Evolutionary conservation across 208 protist species (phyloP).

Genomic region (Crithidia brevicula): DNA sequence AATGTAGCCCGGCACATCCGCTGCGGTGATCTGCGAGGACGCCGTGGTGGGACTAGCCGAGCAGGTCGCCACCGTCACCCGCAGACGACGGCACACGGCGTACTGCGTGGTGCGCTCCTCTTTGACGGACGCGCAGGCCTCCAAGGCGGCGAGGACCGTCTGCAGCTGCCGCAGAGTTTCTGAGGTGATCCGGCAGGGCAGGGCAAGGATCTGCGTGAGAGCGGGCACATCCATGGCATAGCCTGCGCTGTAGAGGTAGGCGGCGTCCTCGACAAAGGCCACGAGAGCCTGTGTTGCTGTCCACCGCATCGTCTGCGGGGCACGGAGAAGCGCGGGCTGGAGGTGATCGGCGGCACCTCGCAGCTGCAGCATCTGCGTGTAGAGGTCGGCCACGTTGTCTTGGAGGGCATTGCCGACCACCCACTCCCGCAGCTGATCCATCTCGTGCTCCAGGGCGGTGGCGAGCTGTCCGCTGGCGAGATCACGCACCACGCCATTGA

Average conservation of each 20-base stretch:
- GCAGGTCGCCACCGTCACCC: slow-evolving; percentile 20
- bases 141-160: slow-evolving; percentile 22
- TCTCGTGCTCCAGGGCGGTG: slow-evolving; percentile 30
- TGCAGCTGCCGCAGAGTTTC: slow-evolving; percentile 24
- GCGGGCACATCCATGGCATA: slow-evolving; percentile 30
- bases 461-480: neutral
- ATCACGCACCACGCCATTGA: slow-evolving; percentile 55
- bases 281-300: slow-evolving; percentile 4
- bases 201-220: slow-evolving; percentile 29
- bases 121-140: slow-evolving; percentile 6
- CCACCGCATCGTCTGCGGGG: slow-evolving; percentile 22
- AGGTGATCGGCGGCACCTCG: slow-evolving; percentile 31
- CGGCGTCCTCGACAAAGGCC: slow-evolving; percentile 26
- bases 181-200: slow-evolving; percentile 24
- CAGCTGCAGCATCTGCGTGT: slow-evolving; percentile 47
- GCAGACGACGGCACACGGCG: slow-evolving; percentile 23
- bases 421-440: slow-evolving; percentile 31
- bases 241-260: slow-evolving; percentile 30
- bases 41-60: neutral
- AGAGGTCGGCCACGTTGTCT: slow-evolving; percentile 51
- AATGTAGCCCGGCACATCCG: neutral
- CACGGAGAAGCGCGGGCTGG: slow-evolving; percentile 17
- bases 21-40: neutral
- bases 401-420: slow-evolving; percentile 30
- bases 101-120: neutral